Conservation (phyloP, 441 rosid species). For the Erodium trifolium region DNA sequence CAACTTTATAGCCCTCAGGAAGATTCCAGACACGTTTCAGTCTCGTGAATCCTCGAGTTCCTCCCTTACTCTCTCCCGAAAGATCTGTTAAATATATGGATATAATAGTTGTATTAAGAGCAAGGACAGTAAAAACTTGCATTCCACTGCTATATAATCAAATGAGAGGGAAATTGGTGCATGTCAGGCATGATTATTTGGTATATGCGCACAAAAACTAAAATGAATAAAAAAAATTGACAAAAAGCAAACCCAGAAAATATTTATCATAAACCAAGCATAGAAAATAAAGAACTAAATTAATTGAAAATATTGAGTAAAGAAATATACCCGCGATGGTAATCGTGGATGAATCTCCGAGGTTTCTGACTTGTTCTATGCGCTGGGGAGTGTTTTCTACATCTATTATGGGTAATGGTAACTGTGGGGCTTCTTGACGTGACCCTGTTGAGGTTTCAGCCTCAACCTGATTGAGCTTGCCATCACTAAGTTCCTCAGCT, state of each 20-base stretch:
- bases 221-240: neutral
- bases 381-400: no score
- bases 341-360: neutral
- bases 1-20: constrained; percentile 6
- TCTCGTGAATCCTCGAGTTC: neutral
- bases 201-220: neutral
- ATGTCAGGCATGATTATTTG: neutral
- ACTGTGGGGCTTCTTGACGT: neutral
- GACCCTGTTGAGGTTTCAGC: neutral
- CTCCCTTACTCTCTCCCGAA: neutral
- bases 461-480: neutral
- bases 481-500: neutral
- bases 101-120: neutral
- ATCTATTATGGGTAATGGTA: neutral
- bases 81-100: neutral
- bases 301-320: neutral
- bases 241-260: neutral
- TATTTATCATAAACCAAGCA: neutral
- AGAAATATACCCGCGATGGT: neutral
- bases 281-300: neutral
- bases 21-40: neutral
- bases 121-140: neutral
- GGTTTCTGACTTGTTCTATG: neutral
- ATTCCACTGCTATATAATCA: neutral
- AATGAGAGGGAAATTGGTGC: neutral